Evolutionary conservation across 805 yeast genomes (phyloP), one percentile per base, ranked within the genome.

Genomic region (Metschnikowia corniflorae): DNA sequence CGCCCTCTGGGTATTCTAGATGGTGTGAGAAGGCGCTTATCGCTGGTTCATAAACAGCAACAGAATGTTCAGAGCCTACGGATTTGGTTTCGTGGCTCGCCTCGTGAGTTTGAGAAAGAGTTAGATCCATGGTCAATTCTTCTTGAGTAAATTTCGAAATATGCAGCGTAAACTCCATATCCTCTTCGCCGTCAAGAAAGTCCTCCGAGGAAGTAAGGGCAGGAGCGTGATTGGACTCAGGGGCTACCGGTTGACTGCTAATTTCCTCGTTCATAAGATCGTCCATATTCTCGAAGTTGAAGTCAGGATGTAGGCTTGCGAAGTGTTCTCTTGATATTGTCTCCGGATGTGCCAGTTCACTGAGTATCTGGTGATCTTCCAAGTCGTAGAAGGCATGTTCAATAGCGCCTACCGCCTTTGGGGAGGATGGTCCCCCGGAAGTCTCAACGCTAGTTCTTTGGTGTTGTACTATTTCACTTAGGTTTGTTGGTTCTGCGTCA

Each of bases 101-200:
- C 9, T 26, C 21, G 7, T 35, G 17, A 6, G 39, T 6, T 16
- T 31, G 35, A 18, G 36, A 32, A 24, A 31, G 28, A 7, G 44
- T 41, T 37, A 41, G 33, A 2, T 41, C 44, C 44, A 41, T 41
- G 26, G 44, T 37, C 20, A 32, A 19, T 15, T 37, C 40, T 8
- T 31, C 40, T 13, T 26, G 22, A n/a, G 12, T 27, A 21, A 27
- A 31, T 13, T 19, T 29, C 8, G 31, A 28, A 9, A 44, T 32
- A 27, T 37, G 46, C 31, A 32, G 40, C 14, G 48, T 44, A 20
- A 42, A 34, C 18, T 44, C 46, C 48, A 44, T 44, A 9, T 44
- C 48, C 16, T 42, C 46, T 16, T 44, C 43, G 10, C 34, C 40
- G 17, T 35, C 44, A 8, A 29, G 10, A 10, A 22, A 20, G 9